Evolutionary conservation across 2,329 filamentous ascomycete species (phyloP).

Genomic region (Botryotinia globosa): DNA sequence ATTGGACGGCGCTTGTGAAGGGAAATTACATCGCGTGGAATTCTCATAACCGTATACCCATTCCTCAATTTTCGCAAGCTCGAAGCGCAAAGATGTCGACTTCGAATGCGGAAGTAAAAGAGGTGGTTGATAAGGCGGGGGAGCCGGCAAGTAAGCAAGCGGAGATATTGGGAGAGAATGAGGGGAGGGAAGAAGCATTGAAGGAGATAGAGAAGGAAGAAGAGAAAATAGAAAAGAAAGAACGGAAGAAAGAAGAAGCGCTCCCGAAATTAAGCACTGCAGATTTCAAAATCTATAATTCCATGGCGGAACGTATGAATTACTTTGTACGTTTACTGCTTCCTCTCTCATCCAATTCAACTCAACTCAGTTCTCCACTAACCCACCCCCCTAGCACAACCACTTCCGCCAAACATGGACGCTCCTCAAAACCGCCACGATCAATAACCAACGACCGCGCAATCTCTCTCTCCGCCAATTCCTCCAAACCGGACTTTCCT

Average conservation of each 20-base stretch:
- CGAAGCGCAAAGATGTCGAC: slow-evolving; percentile 11
- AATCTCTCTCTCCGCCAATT: slow-evolving; percentile 68
- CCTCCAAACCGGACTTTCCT: slow-evolving; percentile 63
- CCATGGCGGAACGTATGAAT: slow-evolving; percentile 62
- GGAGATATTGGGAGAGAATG: slow-evolving; percentile 38
- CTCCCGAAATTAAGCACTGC: slow-evolving; percentile 54
- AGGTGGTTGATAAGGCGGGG: slow-evolving; percentile 52
- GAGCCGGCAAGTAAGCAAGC: slow-evolving; percentile 52
- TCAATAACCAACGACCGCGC: slow-evolving; percentile 54
- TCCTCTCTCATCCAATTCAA: neutral
- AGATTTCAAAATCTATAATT: slow-evolving; percentile 60
- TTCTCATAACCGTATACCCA: neutral
- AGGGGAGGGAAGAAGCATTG: slow-evolving; percentile 47
- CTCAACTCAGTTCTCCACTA: neutral
- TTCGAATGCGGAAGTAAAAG: neutral
- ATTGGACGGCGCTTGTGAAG: neutral
- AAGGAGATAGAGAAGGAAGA: slow-evolving; percentile 39
- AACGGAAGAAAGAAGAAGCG: slow-evolving; percentile 27
- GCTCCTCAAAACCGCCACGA: slow-evolving; percentile 64
- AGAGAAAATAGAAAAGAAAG: slow-evolving; percentile 22
- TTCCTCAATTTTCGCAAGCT: neutral
- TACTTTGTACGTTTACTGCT: slow-evolving; percentile 48
- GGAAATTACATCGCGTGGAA: neutral
- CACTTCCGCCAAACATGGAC: slow-evolving; percentile 76
- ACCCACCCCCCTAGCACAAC: slow-evolving; percentile 57